These are phyloP conservation scores for Alternaria sp. DNA, from an alignment of 2,329 filamentous ascomycete species.

Conservation along the genomic window DNA sequence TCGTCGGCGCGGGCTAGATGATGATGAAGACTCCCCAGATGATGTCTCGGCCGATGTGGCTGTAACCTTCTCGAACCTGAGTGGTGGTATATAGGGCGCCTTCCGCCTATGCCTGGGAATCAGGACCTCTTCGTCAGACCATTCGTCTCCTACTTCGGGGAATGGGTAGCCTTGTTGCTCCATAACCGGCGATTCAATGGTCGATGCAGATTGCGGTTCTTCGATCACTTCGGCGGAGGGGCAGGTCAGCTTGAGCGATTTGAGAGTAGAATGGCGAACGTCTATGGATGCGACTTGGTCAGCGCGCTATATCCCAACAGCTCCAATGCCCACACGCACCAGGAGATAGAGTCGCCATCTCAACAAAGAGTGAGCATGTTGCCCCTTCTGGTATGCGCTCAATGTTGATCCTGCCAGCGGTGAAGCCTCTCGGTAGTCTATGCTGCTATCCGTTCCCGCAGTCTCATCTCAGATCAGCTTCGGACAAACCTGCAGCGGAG, in stretches of 20 bases:
- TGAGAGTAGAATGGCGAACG: slow-evolving; percentile 49
- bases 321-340: slow-evolving; percentile 27
- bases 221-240: slow-evolving; percentile 48
- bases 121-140: slow-evolving; percentile 51
- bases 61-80: slow-evolving; percentile 34
- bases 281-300: slow-evolving; percentile 40
- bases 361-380: slow-evolving; percentile 22
- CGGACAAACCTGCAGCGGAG: slow-evolving; percentile 5
- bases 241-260: slow-evolving; percentile 49
- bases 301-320: slow-evolving; percentile 27
- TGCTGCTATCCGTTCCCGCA: slow-evolving; percentile 10
- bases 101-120: slow-evolving; percentile 43
- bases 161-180: slow-evolving; percentile 40
- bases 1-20: slow-evolving; percentile 33
- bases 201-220: slow-evolving; percentile 30
- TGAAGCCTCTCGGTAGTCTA: slow-evolving; percentile 15
- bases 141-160: slow-evolving; percentile 45
- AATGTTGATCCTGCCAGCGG: slow-evolving; percentile 10
- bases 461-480: slow-evolving; percentile 17
- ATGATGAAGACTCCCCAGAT: slow-evolving; percentile 38
- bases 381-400: slow-evolving; percentile 18
- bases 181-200: slow-evolving; percentile 28
- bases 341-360: slow-evolving; percentile 41
- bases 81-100: slow-evolving; percentile 43
- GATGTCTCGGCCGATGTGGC: slow-evolving; percentile 36